These are phyloP conservation scores for Microcyclospora tardicrescens DNA, from an alignment of 2,329 filamentous ascomycete species.

Conservation along the genomic window DNA sequence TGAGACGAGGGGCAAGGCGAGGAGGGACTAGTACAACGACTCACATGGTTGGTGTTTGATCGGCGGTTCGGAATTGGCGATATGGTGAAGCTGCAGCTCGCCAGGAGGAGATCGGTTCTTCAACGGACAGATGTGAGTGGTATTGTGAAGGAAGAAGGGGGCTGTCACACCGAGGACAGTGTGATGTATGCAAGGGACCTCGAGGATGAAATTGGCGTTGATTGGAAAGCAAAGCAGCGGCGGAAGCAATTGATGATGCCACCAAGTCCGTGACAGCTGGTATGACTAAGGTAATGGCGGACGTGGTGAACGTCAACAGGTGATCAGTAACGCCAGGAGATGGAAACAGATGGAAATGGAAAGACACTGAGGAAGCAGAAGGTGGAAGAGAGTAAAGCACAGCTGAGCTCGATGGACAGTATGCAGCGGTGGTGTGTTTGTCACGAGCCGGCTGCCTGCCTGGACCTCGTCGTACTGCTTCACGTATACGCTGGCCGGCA, in stretches of 20 bases:
- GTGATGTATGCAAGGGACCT: too few species aligned
- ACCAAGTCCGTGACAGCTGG: conserved; percentile 2
- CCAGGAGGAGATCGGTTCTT: conserved; percentile 9
- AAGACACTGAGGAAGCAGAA: too few species aligned
- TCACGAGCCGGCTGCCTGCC: background rate
- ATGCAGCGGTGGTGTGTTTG: conserved; percentile 1
- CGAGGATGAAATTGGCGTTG: too few species aligned
- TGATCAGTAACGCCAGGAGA: background rate
- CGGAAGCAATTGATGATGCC: background rate
- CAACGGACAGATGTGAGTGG: background rate
- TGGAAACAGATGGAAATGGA: too few species aligned
- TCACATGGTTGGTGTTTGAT: conserved; percentile 1
- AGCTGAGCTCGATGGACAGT: background rate
- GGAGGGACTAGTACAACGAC: conserved; percentile 1
- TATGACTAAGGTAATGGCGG: background rate
- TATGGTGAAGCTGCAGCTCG: conserved; percentile 12
- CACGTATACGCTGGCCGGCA: background rate
- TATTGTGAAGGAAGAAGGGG: background rate
- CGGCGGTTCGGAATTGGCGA: conserved; percentile 9
- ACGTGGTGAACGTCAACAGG: background rate
- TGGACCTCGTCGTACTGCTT: too few species aligned
- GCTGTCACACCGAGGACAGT: too few species aligned
- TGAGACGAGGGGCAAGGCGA: conserved; percentile 12
- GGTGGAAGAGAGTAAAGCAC: too few species aligned
- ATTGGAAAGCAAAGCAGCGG: too few species aligned